phyloP scores from a whole-genome alignment of 441 rosid species.

The Macaranga tanarius region DNA sequence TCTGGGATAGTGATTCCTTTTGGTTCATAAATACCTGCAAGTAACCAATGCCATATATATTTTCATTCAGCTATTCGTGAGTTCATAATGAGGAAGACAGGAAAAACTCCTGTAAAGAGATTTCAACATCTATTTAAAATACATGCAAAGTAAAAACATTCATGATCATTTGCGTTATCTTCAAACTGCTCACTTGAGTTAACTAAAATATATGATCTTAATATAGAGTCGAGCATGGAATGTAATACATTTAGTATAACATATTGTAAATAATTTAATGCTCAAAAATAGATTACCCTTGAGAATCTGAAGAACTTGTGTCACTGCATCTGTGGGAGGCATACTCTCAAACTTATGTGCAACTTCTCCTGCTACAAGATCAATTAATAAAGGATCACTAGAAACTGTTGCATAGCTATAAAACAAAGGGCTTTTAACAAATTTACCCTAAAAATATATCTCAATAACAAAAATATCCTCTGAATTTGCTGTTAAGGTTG shows the following conservation, averaged over 20 bases:
- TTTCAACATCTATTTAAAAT: background rate
- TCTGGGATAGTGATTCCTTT: conserved; percentile 87
- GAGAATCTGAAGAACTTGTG: conserved; percentile 79
- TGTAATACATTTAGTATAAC: too few species aligned
- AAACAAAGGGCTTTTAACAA: too few species aligned
- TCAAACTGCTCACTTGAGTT: background rate
- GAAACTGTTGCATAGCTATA: conserved; percentile 88
- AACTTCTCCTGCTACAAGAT: conserved; percentile 92
- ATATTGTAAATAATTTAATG: background rate
- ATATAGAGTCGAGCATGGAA: background rate
- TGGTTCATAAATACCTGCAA: conserved; percentile 82
- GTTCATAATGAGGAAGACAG: background rate
- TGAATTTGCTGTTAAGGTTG: too few species aligned
- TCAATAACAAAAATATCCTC: too few species aligned
- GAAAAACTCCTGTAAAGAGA: background rate
- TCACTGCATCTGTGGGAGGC: conserved; percentile 90
- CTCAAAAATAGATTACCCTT: conserved; percentile 47
- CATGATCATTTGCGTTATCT: background rate
- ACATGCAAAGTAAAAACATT: background rate
- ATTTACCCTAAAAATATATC: too few species aligned
- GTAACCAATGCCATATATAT: conserved; percentile 8
- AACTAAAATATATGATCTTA: background rate
- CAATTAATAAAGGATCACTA: conserved; percentile 85
- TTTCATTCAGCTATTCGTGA: conserved; percentile 4
- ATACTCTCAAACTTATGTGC: conserved; percentile 87